Percentiles rank a stretch among this genome's conserved stretches.
Conservation (phyloP, 768 basidiomycete species). For the Termitomyces sp. region DNA sequence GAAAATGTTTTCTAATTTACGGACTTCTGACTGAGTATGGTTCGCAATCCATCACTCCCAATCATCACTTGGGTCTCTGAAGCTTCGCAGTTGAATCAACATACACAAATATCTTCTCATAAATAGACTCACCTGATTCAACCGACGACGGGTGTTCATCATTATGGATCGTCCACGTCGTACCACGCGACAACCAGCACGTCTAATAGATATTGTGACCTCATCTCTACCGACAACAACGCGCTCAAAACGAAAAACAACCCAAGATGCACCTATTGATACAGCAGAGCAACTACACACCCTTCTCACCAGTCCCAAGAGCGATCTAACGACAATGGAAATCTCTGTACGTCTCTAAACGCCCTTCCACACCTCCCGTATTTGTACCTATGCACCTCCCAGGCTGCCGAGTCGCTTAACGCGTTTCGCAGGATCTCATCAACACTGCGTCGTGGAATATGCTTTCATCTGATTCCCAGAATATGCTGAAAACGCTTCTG, state of each 20-base stretch:
- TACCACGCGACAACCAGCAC: conserved; percentile 12
- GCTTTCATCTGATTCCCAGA: conserved; percentile 40
- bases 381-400: conserved; percentile 8
- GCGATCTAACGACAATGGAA: conserved; percentile 27
- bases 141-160: neutral
- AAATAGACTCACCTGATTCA: neutral
- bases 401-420: conserved; percentile 22
- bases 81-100: neutral
- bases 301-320: conserved; percentile 15
- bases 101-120: neutral
- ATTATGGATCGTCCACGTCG: conserved; percentile 20
- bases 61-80: no score
- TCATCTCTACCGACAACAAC: conserved; percentile 5
- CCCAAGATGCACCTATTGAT: conserved; percentile 6
- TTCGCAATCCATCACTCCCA: no score
- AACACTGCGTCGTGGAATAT: conserved; percentile 43
- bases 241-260: conserved; percentile 11
- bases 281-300: conserved; percentile 11
- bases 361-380: conserved; percentile 6
- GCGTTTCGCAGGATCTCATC: conserved; percentile 42
- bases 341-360: conserved; percentile 41
- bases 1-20: no score
- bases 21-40: no score
- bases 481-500: conserved; percentile 34
- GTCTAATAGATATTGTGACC: conserved; percentile 1